Evolutionary conservation across 371 early-diverging fungal genomes (phyloP).

Genomic region (Rhizopus delemar): DNA sequence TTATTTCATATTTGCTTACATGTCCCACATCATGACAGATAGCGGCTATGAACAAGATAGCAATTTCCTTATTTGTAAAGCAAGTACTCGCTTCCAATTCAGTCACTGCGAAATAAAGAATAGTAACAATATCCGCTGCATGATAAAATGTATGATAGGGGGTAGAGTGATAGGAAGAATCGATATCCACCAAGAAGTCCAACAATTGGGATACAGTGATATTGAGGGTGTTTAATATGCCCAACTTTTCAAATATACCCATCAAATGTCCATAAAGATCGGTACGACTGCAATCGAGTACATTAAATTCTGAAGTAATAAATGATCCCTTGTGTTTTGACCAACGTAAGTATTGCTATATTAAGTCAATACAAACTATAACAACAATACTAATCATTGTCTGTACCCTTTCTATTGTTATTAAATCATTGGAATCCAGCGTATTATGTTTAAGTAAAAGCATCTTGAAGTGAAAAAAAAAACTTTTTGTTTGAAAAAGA

Average conservation of each 20-base stretch:
- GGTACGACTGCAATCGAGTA: slow-evolving; percentile 57
- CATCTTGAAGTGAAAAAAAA: neutral
- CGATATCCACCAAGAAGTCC: slow-evolving; percentile 77
- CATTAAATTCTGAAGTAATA: slow-evolving; percentile 50
- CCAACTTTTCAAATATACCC: slow-evolving; percentile 62
- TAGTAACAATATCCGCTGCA: slow-evolving; percentile 77
- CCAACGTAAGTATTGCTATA: slow-evolving; percentile 17
- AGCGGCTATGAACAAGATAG: slow-evolving; percentile 70
- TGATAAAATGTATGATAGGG: slow-evolving; percentile 87
- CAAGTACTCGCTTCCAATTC: slow-evolving; percentile 62
- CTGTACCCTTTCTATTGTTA: slow-evolving; percentile 17
- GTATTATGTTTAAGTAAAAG: slow-evolving; percentile 18
- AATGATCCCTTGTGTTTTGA: neutral
- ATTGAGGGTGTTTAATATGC: slow-evolving; percentile 52
- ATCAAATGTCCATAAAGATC: slow-evolving; percentile 68
- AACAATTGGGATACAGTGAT: slow-evolving; percentile 59
- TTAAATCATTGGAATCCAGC: slow-evolving; percentile 6
- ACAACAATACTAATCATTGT: neutral
- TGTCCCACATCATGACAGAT: slow-evolving; percentile 91
- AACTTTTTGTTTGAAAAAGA: neutral
- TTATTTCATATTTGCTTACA: slow-evolving; percentile 84
- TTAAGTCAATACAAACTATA: neutral
- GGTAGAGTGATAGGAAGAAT: slow-evolving; percentile 63
- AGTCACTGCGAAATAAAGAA: slow-evolving; percentile 68
- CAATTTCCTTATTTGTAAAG: slow-evolving; percentile 62